Conservation (phyloP, 78 protist species). For the Chrysochromulina tobinii region DNA sequence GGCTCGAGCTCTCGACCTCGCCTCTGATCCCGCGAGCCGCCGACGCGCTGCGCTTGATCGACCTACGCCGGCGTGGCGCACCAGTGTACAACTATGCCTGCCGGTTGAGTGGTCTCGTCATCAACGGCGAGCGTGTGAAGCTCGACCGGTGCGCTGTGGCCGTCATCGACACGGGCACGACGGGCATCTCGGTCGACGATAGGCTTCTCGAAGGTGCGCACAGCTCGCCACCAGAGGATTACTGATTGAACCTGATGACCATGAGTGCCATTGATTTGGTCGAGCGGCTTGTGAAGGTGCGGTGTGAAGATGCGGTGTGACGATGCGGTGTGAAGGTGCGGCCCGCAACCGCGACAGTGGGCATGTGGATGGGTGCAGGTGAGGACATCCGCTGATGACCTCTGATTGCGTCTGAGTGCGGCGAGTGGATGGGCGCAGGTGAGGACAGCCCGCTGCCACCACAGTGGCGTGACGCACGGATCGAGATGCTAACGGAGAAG, state of each 20-base stretch:
- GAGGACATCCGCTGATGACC: no score
- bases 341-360: no score
- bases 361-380: no score
- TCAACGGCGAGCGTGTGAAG: background rate
- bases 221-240: no score
- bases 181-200: background rate
- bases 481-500: background rate
- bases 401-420: no score
- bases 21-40: background rate
- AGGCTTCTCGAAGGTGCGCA: background rate
- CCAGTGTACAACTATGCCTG: background rate
- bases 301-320: no score
- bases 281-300: no score
- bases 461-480: background rate
- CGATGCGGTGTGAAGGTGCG: no score
- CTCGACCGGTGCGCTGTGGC: background rate
- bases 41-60: background rate
- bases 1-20: background rate
- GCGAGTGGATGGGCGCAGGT: no score
- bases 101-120: background rate
- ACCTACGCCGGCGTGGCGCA: background rate
- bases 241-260: no score
- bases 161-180: conserved; percentile 10
- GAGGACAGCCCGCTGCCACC: background rate
- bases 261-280: no score